Conservation (phyloP, 257 asterid genomes). For the Perilla frutescens region DNA sequence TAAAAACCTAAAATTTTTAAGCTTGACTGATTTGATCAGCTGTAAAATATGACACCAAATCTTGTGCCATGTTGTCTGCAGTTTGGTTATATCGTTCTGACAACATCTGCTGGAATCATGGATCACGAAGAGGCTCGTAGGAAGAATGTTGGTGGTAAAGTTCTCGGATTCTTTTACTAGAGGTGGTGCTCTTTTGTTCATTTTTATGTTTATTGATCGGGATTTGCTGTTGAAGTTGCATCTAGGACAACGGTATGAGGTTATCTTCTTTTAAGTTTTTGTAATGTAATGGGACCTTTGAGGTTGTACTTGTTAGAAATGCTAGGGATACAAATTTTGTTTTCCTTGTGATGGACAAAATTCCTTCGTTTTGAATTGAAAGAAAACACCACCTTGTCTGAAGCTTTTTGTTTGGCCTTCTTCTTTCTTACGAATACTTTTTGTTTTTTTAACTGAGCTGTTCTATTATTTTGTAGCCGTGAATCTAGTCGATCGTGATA, state of each 20-base stretch:
- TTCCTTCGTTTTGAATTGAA: not conserved
- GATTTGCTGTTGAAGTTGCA: not conserved
- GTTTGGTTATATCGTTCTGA: conserved; percentile 44
- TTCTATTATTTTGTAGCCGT: not conserved
- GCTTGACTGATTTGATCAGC: not conserved
- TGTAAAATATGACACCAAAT: not conserved
- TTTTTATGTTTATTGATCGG: not conserved
- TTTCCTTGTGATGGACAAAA: not conserved
- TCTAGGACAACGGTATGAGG: not conserved
- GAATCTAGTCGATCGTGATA: not conserved
- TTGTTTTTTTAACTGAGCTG: not conserved
- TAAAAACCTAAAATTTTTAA: not conserved
- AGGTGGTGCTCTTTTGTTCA: not conserved
- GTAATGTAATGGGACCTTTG: not conserved
- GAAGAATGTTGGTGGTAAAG: conserved; percentile 44
- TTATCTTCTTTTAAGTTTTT: not conserved
- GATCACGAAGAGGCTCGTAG: conserved; percentile 48
- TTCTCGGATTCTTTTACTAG: conserved; percentile 24
- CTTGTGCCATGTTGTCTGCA: not conserved
- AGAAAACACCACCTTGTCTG: not conserved
- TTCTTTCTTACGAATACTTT: not conserved
- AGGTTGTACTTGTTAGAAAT: conserved; percentile 9
- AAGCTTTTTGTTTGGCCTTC: not conserved
- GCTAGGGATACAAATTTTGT: not conserved
- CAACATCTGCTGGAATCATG: conserved; percentile 48